A percentile compares a stretch with the other conserved stretches of the same genome.
These are phyloP conservation scores for Middelhovenomyces tepae DNA, from an alignment of 805 yeast species.

Conservation along the genomic window DNA sequence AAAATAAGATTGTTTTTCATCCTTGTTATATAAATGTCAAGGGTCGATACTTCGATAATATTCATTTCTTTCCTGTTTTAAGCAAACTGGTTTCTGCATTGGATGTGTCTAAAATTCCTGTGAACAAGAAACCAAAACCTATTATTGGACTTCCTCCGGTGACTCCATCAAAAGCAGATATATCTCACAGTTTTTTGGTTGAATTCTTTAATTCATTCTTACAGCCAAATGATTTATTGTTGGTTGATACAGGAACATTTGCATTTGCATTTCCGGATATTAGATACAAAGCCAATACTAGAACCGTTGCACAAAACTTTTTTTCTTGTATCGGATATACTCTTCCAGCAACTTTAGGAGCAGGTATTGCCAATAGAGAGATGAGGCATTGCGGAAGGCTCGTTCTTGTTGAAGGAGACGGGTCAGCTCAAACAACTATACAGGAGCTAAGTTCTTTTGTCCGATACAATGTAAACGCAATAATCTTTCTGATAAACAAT, in stretches of 20 bases:
- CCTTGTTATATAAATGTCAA: slow-evolving; percentile 46
- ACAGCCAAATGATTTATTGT: slow-evolving; percentile 57
- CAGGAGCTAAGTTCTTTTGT: slow-evolving; percentile 70
- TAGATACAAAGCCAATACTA: slow-evolving; percentile 45
- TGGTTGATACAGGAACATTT: slow-evolving; percentile 78
- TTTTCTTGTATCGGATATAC: slow-evolving; percentile 87
- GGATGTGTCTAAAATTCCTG: slow-evolving; percentile 22
- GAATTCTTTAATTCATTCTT: slow-evolving; percentile 36
- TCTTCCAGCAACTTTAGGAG: slow-evolving; percentile 79
- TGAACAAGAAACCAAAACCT: slow-evolving; percentile 20
- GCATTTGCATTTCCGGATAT: slow-evolving; percentile 69
- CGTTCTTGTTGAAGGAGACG: slow-evolving; percentile 79
- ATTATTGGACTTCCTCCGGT: slow-evolving; percentile 23
- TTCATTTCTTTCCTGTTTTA: slow-evolving; percentile 45
- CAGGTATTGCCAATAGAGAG: slow-evolving; percentile 55
- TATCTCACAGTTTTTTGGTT: slow-evolving; percentile 37
- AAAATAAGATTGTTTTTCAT: slow-evolving; percentile 41
- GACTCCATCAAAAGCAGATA: slow-evolving; percentile 15
- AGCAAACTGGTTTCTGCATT: slow-evolving; percentile 33
- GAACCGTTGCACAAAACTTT: slow-evolving; percentile 51
- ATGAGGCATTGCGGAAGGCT: too few relatives aligned
- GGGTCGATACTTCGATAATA: slow-evolving; percentile 31
- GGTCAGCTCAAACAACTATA: slow-evolving; percentile 88
- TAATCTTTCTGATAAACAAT: slow-evolving; percentile 70
- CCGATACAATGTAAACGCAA: slow-evolving; percentile 52